Conservation (phyloP, 306 rosid species). For the Urtica urens region DNA sequence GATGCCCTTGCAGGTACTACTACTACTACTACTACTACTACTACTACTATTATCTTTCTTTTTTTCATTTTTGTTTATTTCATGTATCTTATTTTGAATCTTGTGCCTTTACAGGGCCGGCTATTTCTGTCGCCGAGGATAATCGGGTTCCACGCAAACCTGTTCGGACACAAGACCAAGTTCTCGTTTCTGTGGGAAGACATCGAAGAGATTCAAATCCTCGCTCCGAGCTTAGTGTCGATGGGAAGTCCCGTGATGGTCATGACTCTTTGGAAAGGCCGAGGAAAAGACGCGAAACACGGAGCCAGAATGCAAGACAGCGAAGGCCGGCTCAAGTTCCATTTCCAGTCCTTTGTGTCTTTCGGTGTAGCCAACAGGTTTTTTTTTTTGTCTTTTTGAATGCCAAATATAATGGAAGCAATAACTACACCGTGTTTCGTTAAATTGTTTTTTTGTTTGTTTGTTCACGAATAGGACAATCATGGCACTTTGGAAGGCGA, state of each 20-base stretch:
- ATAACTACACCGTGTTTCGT: too few relatives aligned
- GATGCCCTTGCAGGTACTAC: constrained; percentile 84
- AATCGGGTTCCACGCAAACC: constrained; percentile 85
- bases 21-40: constrained; percentile 7
- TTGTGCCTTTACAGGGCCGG: constrained; percentile 59
- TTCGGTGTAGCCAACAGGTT: constrained; percentile 86
- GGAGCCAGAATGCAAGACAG: constrained; percentile 81
- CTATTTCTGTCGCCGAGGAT: constrained; percentile 85
- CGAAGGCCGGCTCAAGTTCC: constrained; percentile 89
- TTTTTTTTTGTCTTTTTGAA: too few relatives aligned
- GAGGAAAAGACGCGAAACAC: constrained; percentile 82
- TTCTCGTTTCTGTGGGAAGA: constrained; percentile 97
- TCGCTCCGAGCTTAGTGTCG: constrained; percentile 74
- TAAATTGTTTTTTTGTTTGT: too few relatives aligned
- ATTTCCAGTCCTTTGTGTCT: constrained; percentile 92
- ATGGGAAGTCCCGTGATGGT: constrained; percentile 86
- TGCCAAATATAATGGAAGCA: too few relatives aligned
- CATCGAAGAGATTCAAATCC: constrained; percentile 65
- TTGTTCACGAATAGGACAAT: constrained; percentile 54
- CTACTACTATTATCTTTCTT: background rate
- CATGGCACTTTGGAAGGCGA: constrained; percentile 95
- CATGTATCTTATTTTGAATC: constrained; percentile 3
- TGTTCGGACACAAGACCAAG: constrained; percentile 81
- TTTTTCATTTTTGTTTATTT: constrained; percentile 1
- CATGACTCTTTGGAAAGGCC: constrained; percentile 69